Evolutionary conservation across 2,329 filamentous ascomycete genomes (phyloP), one percentile per base, ranked within the genome.

Genomic region (Fusarium chaquense): DNA sequence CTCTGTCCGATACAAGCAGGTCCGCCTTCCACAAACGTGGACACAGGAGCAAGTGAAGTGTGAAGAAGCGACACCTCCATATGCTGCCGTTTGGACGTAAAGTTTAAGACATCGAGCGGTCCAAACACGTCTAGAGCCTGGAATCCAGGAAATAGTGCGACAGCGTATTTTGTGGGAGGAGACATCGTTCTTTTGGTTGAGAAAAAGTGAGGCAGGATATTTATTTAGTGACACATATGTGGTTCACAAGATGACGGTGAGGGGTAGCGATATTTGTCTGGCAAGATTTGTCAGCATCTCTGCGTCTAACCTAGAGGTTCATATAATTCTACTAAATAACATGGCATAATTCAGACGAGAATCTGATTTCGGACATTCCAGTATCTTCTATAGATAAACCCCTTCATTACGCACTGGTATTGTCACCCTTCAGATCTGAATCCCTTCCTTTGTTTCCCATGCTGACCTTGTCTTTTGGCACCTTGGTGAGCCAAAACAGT

Each of bases 401-500:
- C 1, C 24, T 9, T 38, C 18, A 38, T 28, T 28, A n/a, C 0
- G 12, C 13, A 20, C 18, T 36, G 2, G 8, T 24, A n/a, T 18
- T 3, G 15, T 52, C 24, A 44, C 30, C 18, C 16, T 7, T 47
- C 13, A 16, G 5, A 11, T 26, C 18, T 6, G 12, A 15, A 12
- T 6, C 47, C 18, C 11, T 16, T 16, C 2, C 51, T 49, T 73
- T 54, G n/a, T 60, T 57, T 3, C 52, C 52, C 20, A 74, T 74
- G 12, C 16, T n/a, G 9, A 50, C 13, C 72, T 80, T 80, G 49
- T 78, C 80, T 74, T 84, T 85, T 6, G 83, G 83, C 59, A 86
- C 81, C 36, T 84, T 79, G 2, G 79, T 82, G 58, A 86, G 75
- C 83, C 84, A 90, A 74, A 90, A 90, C 36, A 90, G 74, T 4